Base-by-base conservation (phyloP, 495 filamentous ascomycete genomes). In the Hypoxylon fragiforme region DNA sequence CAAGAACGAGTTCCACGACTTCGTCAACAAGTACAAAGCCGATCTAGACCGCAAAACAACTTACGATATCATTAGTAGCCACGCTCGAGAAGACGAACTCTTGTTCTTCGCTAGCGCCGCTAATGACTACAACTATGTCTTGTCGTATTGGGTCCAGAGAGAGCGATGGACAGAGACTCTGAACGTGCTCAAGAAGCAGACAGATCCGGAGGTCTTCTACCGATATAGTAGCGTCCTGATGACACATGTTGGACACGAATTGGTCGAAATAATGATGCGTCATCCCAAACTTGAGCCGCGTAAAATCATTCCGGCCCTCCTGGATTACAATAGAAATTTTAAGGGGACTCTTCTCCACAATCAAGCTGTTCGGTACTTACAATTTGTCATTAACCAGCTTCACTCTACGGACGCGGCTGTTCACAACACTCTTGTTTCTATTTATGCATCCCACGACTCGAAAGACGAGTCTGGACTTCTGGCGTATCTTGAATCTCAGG, bases 101-200 rank as follows among this genome's bases (percentile, higher is more conserved):
- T 80, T 98, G 1, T 91, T 83, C 72, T 97, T 90, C 72, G 94
- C 94, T 7, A 90, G 88, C 41, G 84, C 84, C 15, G 78, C 91
- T 20, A 87, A 91, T 60, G 94, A 98, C 68, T 86, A 92, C 73
- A 94, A 94, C 67, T 97, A 92, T 63, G 91, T 97, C 22, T 77
- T 98, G 14, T 86, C 89, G 0, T 98, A 98, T 74, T 98, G 95
- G 95, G 86, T 97, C 18, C 95, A 97, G 69, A 81, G 94, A 47
- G 94, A 97, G 70, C 84, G 90, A 58, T 98, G 94, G 94, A 69
- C 81, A n/a, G 89, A 96, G 56, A 87, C 91, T 3, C 71, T 98
- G 58, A 83, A 85, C 50, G 89, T 97, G 26, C 76, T 98, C 13
- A 92, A 96, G 67, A 85, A 86, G 62, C 94, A 98, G 72, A 94